Conservation (phyloP, 2,329 filamentous ascomycete genomes). For the Lasiodiplodia theobromae region DNA sequence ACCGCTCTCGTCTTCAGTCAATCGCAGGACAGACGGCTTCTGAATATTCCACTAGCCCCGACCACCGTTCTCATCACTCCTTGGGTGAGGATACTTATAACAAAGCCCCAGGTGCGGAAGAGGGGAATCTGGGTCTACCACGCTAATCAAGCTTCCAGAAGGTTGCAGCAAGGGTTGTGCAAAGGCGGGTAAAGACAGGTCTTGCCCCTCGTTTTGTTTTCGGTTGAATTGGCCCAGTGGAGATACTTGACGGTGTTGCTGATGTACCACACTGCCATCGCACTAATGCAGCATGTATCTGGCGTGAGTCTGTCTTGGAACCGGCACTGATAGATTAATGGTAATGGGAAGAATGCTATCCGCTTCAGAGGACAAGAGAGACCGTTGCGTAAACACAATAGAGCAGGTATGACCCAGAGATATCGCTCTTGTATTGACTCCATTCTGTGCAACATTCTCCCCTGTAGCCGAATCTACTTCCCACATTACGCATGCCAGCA, state of each 20-base stretch:
- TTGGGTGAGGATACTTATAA: background rate
- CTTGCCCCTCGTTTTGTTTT: background rate
- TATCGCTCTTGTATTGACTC: background rate
- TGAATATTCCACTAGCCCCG: conserved; percentile 9
- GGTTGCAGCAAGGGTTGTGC: background rate
- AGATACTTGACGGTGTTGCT: background rate
- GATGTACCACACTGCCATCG: background rate
- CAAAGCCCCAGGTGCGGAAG: conserved; percentile 4
- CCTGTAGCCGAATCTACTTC: background rate
- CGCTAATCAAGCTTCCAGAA: background rate
- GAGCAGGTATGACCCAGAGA: background rate
- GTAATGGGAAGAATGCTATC: background rate
- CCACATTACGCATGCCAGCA: background rate
- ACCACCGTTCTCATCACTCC: background rate
- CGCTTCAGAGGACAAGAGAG: background rate
- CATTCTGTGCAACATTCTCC: background rate
- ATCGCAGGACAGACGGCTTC: conserved; percentile 9
- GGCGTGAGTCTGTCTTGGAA: background rate
- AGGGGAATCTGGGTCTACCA: background rate
- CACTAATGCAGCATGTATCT: background rate
- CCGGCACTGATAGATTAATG: background rate
- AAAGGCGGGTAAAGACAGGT: background rate
- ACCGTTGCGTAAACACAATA: background rate
- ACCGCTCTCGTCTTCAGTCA: conserved; percentile 8
- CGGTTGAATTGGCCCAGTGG: background rate